phyloP scores from a whole-genome alignment of 371 early-diverging fungal genomes.

The Mucor sp. region DNA sequence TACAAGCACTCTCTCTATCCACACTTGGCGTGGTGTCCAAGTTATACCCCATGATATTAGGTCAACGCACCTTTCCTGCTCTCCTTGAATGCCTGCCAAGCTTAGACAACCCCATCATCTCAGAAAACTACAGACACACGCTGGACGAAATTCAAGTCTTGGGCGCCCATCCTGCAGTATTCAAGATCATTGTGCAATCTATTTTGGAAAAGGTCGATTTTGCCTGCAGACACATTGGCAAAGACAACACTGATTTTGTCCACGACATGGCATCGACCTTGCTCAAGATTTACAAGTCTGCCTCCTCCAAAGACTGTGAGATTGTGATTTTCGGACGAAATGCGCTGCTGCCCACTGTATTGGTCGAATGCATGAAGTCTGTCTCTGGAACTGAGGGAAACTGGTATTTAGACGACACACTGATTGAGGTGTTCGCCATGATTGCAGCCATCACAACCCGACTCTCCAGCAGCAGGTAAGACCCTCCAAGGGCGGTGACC shows the following conservation, averaged over 20 bases:
- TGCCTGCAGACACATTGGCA: conserved; percentile 12
- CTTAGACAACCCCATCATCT: background rate
- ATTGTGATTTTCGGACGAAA: conserved; percentile 16
- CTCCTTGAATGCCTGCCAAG: conserved; percentile 10
- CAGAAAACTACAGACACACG: conserved; percentile 3
- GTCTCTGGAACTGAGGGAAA: background rate
- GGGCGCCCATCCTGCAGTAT: conserved; percentile 12
- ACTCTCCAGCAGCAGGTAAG: conserved; percentile 18
- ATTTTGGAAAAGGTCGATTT: conserved; percentile 19
- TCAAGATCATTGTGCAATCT: conserved; percentile 18
- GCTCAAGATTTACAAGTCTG: conserved; percentile 12
- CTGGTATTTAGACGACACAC: conserved; percentile 22
- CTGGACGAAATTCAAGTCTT: conserved; percentile 15
- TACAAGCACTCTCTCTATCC: conserved; percentile 10
- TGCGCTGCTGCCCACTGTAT: conserved; percentile 19
- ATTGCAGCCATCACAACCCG: conserved; percentile 21
- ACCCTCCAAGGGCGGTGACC: background rate
- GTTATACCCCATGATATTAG: conserved; percentile 13
- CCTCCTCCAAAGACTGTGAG: conserved; percentile 20
- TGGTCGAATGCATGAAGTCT: conserved; percentile 6
- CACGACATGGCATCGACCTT: conserved; percentile 20
- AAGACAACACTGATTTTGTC: conserved; percentile 14
- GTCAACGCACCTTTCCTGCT: conserved; percentile 22
- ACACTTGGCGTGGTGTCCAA: conserved; percentile 21
- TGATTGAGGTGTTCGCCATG: conserved; percentile 20